Evolutionary conservation across 192 early-diverging fungal genomes (phyloP), one percentile per base, ranked within the genome.

Genomic region (Coemansia sp.): DNA sequence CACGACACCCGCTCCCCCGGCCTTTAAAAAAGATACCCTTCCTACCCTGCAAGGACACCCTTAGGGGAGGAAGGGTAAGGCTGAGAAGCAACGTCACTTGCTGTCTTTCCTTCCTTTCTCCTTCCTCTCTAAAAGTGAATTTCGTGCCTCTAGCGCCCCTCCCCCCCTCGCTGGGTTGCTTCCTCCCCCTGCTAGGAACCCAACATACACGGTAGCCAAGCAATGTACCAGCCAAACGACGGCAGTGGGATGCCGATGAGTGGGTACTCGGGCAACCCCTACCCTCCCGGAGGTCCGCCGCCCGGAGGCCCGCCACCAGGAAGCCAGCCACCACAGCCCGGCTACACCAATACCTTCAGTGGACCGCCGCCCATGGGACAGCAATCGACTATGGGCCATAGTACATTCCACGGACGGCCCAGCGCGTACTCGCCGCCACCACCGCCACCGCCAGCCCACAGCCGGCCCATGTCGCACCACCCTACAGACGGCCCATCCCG

Each of bases 401-500:
- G n/a, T 20, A 51, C 49, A 5, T 51, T 42, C 22, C 30, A 28
- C 5, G 49, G 38, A 1, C 41, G 48, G 11, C 11, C 48, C 13
- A 38, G 20, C 7, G 20, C 41, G 31, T 58, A 58, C 56, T 27
- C 40, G 16, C 56, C 56, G n/a, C n/a, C n/a, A n/a, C n/a, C n/a
- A 6, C 47, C 56, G 10, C 19, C 41, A n/a, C 41, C 32, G 16
- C 47, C 46, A 3, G 2, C 39, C 13, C 41, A 42, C 38, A 42
- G 38, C 39, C 49, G 49, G 2, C 49, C 49, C 20, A 51, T 42
- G 30, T 51, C 49, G 20, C 46, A 44, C 8, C 43, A 43, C 11
- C 29, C 54, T 7, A 40, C 33, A 2, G 27, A 3, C 41, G 43
- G 11, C 12, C 22, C 22, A 3, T 23, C 46, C 12, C 39, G 56